A percentile compares a stretch with the other conserved stretches of the same genome.
Evolutionary conservation across 2,329 filamentous ascomycete species (phyloP).

Genomic region (Cadophora gregata): DNA sequence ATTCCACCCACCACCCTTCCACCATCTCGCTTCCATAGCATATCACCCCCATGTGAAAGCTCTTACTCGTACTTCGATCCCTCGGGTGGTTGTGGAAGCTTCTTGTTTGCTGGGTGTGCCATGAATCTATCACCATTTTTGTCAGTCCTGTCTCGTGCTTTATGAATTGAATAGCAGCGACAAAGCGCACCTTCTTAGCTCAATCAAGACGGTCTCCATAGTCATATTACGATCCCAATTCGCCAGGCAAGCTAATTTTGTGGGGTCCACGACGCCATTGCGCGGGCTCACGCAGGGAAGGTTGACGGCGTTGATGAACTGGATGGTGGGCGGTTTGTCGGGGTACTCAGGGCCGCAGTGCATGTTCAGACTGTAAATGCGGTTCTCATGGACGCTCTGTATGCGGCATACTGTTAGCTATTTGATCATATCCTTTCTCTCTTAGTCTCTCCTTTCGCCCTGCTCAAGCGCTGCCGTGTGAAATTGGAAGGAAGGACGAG

Average conservation of each 20-base stretch:
- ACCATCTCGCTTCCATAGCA: neutral
- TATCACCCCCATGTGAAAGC: neutral
- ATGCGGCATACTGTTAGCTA: neutral
- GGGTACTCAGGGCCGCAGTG: slow-evolving; percentile 92
- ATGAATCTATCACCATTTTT: slow-evolving; percentile 70
- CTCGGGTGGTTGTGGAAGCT: slow-evolving; percentile 91
- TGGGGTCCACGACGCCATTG: slow-evolving; percentile 81
- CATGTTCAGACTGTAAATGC: slow-evolving; percentile 98
- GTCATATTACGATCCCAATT: slow-evolving; percentile 94
- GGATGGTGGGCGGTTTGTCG: slow-evolving; percentile 84
- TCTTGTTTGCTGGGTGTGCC: slow-evolving; percentile 91
- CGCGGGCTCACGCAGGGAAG: slow-evolving; percentile 88
- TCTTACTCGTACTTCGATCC: slow-evolving; percentile 62
- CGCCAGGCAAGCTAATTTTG: slow-evolving; percentile 81
- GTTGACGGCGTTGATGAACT: slow-evolving; percentile 94
- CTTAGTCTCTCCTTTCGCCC: neutral
- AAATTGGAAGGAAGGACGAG: neutral
- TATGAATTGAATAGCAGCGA: neutral
- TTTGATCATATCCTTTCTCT: neutral
- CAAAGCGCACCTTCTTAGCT: slow-evolving; percentile 72
- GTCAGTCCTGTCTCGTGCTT: slow-evolving; percentile 14
- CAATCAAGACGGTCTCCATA: slow-evolving; percentile 92
- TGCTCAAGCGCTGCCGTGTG: neutral
- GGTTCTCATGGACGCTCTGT: slow-evolving; percentile 95
- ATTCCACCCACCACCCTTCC: no score